Evolutionary conservation across 1,284 basidiomycete species (phyloP), one percentile per base, ranked within the genome.

Genomic region (Kwoniella shivajii): DNA sequence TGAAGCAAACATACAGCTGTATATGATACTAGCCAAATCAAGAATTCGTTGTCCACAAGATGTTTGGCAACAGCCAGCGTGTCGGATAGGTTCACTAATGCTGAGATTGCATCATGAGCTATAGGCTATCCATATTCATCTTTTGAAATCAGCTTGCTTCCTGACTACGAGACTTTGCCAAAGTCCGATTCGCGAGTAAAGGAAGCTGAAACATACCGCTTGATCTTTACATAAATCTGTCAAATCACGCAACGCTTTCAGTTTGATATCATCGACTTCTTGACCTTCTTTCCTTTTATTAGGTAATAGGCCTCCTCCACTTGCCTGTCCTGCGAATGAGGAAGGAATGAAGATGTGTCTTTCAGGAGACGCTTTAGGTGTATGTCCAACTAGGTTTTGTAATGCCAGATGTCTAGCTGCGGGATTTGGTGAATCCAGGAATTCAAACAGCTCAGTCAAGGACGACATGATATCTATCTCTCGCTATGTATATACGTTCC

Each of bases 81-180:
- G 78, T 96, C 94, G 1, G 92, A 89, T 38, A 99, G 84, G 79
- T 99, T 99, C 75, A 99, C 87, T 36, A 99, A 82, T 3, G 92
- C 92, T 63, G 89, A 87, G 74, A 98, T 89, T 1, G 95, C 95
- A 80, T 97, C 92, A 73, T 99, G 95, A 0, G 95, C 90, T 45
- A 93, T 87, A 54, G 87, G 84, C 92, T 95, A 64, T 11, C n/a
- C 22, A 27, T 18, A 22, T 13, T 18, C 6, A 6, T 3, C 9
- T 11, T 16, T 14, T 36, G 3, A 18, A 16, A 18, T 33, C 6
- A 34, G 2, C 38, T n/a, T n/a, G n/a, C n/a, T n/a, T n/a, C n/a
- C n/a, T n/a, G n/a, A n/a, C n/a, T n/a, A n/a, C n/a, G n/a, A n/a
- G n/a, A n/a, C n/a, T n/a, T n/a, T n/a, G n/a, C n/a, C n/a, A n/a